A percentile compares a stretch with the other conserved stretches of the same genome.
Conservation (phyloP, 2,329 filamentous ascomycete genomes). For the Remersonia thermophila region DNA sequence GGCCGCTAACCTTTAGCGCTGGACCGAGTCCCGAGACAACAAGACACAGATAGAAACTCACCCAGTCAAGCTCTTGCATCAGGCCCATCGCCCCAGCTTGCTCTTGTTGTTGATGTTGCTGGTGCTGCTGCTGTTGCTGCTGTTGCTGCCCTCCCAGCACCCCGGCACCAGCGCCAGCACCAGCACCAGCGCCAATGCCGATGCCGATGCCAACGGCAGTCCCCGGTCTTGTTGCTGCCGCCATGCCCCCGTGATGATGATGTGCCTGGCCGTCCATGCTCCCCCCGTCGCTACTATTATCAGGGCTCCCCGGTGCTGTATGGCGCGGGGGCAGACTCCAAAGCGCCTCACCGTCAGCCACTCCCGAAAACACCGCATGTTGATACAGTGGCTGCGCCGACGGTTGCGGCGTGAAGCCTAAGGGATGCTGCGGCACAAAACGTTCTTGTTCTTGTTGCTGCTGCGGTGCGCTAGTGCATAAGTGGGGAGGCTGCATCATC, state of each 20-base stretch:
- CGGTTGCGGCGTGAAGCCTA: background rate
- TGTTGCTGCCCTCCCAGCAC: background rate
- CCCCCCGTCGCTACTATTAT: conserved; percentile 30
- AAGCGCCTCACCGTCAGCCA: conserved; percentile 35
- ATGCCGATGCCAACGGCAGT: too few relatives aligned
- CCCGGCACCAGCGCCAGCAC: background rate
- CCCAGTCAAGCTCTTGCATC: conserved; percentile 53
- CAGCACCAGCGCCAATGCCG: too few relatives aligned
- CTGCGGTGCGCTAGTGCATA: background rate
- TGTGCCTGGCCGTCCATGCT: conserved; percentile 19
- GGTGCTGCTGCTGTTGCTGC: background rate
- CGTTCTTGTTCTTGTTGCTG: too few relatives aligned
- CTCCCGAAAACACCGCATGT: conserved; percentile 32
- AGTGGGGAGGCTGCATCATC: background rate
- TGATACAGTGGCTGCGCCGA: background rate
- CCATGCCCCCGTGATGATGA: conserved; percentile 9
- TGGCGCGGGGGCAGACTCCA: conserved; percentile 29
- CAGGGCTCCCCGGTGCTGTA: conserved; percentile 26
- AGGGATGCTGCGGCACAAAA: background rate
- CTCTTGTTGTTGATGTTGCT: background rate
- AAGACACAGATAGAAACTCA: conserved; percentile 32
- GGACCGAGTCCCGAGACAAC: too few relatives aligned
- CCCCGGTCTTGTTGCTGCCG: too few relatives aligned
- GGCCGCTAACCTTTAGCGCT: too few relatives aligned
- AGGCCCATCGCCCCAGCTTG: conserved; percentile 12